These are phyloP conservation scores for Torulaspora gathmanii DNA, from an alignment of 805 yeast species.

Conservation along the genomic window DNA sequence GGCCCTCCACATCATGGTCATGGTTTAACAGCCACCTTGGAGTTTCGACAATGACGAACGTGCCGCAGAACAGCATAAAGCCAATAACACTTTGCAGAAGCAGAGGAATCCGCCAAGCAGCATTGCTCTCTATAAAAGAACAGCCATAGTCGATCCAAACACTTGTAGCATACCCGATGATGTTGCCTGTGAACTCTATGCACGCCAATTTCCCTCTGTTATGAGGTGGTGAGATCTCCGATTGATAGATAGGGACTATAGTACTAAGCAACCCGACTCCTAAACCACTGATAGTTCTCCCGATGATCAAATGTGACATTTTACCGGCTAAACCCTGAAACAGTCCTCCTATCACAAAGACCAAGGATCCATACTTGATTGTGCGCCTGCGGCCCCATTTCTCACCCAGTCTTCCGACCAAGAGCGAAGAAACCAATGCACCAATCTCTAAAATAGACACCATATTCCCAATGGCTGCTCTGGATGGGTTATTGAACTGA, in stretches of 20 bases:
- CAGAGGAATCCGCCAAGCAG: slow-evolving; percentile 77
- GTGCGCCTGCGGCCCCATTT: slow-evolving; percentile 73
- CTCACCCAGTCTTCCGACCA: slow-evolving; percentile 75
- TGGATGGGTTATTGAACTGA: slow-evolving; percentile 68
- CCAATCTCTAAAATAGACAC: slow-evolving; percentile 88
- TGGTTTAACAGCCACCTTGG: slow-evolving; percentile 88
- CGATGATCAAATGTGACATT: slow-evolving; percentile 57
- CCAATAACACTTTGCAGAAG: slow-evolving; percentile 76
- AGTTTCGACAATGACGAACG: slow-evolving; percentile 75
- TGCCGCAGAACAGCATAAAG: slow-evolving; percentile 59
- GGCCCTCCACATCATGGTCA: slow-evolving; percentile 76
- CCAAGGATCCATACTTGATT: slow-evolving; percentile 70
- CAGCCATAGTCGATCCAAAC: slow-evolving; percentile 83
- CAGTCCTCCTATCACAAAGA: slow-evolving; percentile 74
- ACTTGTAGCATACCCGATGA: slow-evolving; percentile 72
- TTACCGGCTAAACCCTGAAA: slow-evolving; percentile 60
- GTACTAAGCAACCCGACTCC: slow-evolving; percentile 84
- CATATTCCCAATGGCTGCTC: slow-evolving; percentile 76
- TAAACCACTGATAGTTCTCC: slow-evolving; percentile 74
- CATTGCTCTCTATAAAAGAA: slow-evolving; percentile 54
- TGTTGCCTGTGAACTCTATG: slow-evolving; percentile 83
- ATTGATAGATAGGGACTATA: slow-evolving; percentile 82
- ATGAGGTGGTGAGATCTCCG: slow-evolving; percentile 83
- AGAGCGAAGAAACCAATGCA: slow-evolving; percentile 72
- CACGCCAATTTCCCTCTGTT: slow-evolving; percentile 79